These are phyloP conservation scores for Stereocaulon alpinum DNA, from an alignment of 495 filamentous ascomycete species.

Conservation along the genomic window DNA sequence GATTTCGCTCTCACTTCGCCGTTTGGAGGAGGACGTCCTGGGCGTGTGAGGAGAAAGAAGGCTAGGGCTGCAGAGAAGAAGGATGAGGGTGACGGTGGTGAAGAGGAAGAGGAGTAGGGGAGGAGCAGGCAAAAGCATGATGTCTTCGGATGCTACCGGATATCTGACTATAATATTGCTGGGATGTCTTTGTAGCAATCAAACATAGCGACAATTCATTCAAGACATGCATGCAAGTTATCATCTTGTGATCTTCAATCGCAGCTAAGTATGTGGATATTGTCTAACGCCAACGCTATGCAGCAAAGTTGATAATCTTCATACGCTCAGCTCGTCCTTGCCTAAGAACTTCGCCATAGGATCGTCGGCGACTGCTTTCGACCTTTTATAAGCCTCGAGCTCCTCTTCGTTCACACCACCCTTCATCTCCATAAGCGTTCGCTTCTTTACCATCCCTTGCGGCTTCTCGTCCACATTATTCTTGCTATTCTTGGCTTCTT, in stretches of 20 bases:
- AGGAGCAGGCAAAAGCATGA: slow-evolving; percentile 13
- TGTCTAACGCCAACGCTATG: slow-evolving; percentile 16
- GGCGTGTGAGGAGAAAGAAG: slow-evolving; percentile 98
- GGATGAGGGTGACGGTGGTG: slow-evolving; percentile 72
- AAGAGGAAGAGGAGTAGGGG: slow-evolving; percentile 77
- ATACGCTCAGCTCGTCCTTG: slow-evolving; percentile 37
- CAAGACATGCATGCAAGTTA: not conserved
- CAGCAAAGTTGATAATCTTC: not conserved
- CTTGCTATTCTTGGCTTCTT: not conserved
- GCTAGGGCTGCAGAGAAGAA: slow-evolving; percentile 86
- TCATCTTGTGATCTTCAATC: not conserved
- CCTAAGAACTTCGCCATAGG: slow-evolving; percentile 74
- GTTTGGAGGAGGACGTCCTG: slow-evolving; percentile 92
- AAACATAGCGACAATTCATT: not conserved
- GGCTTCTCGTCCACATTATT: slow-evolving; percentile 17
- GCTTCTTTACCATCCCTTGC: slow-evolving; percentile 26
- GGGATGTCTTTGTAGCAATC: not conserved
- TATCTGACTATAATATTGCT: not conserved
- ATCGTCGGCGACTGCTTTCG: slow-evolving; percentile 58
- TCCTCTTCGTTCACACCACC: slow-evolving; percentile 71
- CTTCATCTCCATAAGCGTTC: slow-evolving; percentile 63
- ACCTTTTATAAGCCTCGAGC: slow-evolving; percentile 69
- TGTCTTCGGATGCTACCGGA: slow-evolving; percentile 19
- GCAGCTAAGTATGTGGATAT: not conserved
- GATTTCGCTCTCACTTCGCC: slow-evolving; percentile 96